Conservation (phyloP, 2,329 filamentous ascomycete species). For the Xylaria digitata region DNA sequence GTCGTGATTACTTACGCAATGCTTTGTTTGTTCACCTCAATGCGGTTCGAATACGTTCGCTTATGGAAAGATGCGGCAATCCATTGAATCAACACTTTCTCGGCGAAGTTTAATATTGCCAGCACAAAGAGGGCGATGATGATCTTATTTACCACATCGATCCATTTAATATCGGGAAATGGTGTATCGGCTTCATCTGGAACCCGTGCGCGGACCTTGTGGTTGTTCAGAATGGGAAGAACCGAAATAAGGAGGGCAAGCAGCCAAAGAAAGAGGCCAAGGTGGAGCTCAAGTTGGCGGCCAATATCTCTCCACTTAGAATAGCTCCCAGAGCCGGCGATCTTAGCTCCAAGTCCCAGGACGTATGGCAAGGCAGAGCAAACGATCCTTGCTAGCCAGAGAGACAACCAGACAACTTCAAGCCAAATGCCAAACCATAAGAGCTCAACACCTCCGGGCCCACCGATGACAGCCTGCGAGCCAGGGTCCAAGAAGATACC, state of each 20-base stretch:
- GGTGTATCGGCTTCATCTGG: slow-evolving; percentile 57
- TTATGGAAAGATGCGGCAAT: slow-evolving; percentile 94
- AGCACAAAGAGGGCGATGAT: slow-evolving; percentile 87
- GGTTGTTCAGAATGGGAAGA: slow-evolving; percentile 78
- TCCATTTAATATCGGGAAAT: slow-evolving; percentile 71
- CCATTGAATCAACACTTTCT: slow-evolving; percentile 94
- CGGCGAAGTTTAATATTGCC: slow-evolving; percentile 81
- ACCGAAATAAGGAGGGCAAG: slow-evolving; percentile 88
- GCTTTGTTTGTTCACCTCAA: slow-evolving; percentile 92
- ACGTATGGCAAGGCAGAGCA: slow-evolving; percentile 62
- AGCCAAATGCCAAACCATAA: slow-evolving; percentile 97
- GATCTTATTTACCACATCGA: slow-evolving; percentile 83
- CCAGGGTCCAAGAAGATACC: slow-evolving; percentile 66
- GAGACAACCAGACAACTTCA: slow-evolving; percentile 89
- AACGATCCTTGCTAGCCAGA: slow-evolving; percentile 78
- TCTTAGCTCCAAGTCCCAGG: slow-evolving; percentile 68
- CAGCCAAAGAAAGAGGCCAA: slow-evolving; percentile 92
- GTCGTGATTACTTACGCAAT: slow-evolving; percentile 66
- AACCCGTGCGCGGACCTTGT: slow-evolving; percentile 55
- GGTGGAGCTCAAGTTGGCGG: slow-evolving; percentile 84
- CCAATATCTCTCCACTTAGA: slow-evolving; percentile 96
- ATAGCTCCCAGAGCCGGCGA: slow-evolving; percentile 82
- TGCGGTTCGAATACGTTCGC: slow-evolving; percentile 88
- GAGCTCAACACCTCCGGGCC: slow-evolving; percentile 78
- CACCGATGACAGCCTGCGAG: slow-evolving; percentile 64